Base-by-base conservation (phyloP, 2,329 filamentous ascomycete species). In the Tolypocladium pustulatum region DNA sequence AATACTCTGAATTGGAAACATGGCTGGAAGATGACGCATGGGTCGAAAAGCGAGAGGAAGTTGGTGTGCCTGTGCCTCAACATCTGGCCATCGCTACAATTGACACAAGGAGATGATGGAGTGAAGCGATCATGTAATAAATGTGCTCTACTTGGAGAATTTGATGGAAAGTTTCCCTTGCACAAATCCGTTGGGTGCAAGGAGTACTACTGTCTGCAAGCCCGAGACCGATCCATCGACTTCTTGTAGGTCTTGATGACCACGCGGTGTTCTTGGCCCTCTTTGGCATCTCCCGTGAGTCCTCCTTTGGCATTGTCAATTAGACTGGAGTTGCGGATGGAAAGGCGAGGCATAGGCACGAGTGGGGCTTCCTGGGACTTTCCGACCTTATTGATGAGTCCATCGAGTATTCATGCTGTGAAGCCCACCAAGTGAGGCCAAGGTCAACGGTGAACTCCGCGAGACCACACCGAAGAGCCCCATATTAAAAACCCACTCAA, bases 211-310 rank as follows among this genome's bases (percentile, higher is more conserved):
- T 25, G 15, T 22, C n/a, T 46, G 10, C 41, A 43, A 22, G 9
- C 10, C n/a, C 40, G 40, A 43, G 40, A 43, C n/a, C 40, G n/a
- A 43, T 43, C 40, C 9, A 22, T 10, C 40, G 20, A n/a, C 40
- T 22, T 41, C 4, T 6, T 41, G 22, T 12, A 41, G 1, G 8
- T 4, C 38, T 20, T 41, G n/a, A 5, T 41, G 1, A 41, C 40
- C 40, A 2, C n/a, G 10, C 7, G 20, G 20, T 41, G 40, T 0
- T 41, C n/a, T n/a, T n/a, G n/a, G n/a, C n/a, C n/a, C n/a, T n/a
- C 9, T 15, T 41, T 3, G 20, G 7, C 20, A 10, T 9, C 2
- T 22, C n/a, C 4, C 2, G 2, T 9, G 2, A 1, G n/a, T n/a
- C n/a, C n/a, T n/a, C n/a, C n/a, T n/a, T n/a, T n/a, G n/a, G n/a